Percentiles rank a stretch among this genome's conserved stretches.
These are phyloP conservation scores for Calophaca sinica DNA, from an alignment of 306 rosid genomes.

Conservation along the genomic window DNA sequence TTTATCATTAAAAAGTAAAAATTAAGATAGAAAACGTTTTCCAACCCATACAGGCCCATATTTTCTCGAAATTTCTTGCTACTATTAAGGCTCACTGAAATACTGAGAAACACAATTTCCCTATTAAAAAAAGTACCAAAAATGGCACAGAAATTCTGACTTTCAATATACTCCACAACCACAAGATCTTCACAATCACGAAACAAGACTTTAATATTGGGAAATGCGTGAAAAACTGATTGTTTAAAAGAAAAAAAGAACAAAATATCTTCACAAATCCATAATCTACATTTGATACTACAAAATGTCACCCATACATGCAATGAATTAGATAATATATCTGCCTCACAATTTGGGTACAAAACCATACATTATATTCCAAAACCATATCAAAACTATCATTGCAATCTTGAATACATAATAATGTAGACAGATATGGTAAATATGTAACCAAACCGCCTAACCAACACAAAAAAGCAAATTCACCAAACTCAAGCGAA, in stretches of 20 bases:
- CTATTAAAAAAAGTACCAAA: too few relatives aligned
- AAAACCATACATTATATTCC: slow-evolving; percentile 54
- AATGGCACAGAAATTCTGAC: too few relatives aligned
- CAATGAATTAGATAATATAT: slow-evolving; percentile 45
- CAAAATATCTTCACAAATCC: slow-evolving; percentile 42
- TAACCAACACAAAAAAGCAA: slow-evolving; percentile 52
- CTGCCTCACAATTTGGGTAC: slow-evolving; percentile 53
- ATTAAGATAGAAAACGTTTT: too few relatives aligned
- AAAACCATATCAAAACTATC: slow-evolving; percentile 58
- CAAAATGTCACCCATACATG: slow-evolving; percentile 54
- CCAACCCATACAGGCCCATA: too few relatives aligned
- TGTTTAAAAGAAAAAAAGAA: background rate
- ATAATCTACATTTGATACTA: slow-evolving; percentile 47
- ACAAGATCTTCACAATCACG: too few relatives aligned
- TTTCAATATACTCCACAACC: too few relatives aligned
- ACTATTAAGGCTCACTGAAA: too few relatives aligned
- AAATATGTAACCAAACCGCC: slow-evolving; percentile 61
- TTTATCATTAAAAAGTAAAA: too few relatives aligned
- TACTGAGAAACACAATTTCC: too few relatives aligned
- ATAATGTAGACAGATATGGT: slow-evolving; percentile 47
- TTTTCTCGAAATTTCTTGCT: too few relatives aligned
- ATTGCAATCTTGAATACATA: slow-evolving; percentile 51
- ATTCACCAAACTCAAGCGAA: slow-evolving; percentile 55
- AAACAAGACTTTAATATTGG: too few relatives aligned
- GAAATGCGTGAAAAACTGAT: background rate